These are phyloP conservation scores for Huntiella moniliformis DNA, from an alignment of 2,329 filamentous ascomycete genomes.

Conservation along the genomic window DNA sequence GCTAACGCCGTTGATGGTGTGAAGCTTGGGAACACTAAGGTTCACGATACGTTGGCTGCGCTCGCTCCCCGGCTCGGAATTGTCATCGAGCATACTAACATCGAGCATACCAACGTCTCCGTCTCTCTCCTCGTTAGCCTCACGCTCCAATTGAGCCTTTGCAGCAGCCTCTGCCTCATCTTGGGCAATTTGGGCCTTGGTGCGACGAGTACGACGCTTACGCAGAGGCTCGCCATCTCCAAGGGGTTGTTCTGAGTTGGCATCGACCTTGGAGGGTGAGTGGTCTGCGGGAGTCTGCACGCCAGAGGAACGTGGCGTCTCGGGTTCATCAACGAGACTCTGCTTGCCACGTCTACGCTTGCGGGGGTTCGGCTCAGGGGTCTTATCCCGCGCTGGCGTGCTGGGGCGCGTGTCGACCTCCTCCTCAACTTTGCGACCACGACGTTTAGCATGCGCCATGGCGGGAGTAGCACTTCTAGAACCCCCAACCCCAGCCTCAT, in stretches of 20 bases:
- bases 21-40: constrained; percentile 8
- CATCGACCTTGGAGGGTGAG: constrained; percentile 16
- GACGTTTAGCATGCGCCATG: constrained; percentile 14
- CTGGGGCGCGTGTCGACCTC: constrained; percentile 18
- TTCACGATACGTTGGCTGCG: constrained; percentile 5
- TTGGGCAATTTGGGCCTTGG: constrained; percentile 7
- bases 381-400: constrained; percentile 13
- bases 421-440: constrained; percentile 19
- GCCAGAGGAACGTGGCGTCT: background rate
- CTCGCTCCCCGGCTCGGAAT: constrained; percentile 1
- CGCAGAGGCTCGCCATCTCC: constrained; percentile 20
- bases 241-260: constrained; percentile 26
- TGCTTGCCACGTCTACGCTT: constrained; percentile 10
- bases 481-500: constrained; percentile 24
- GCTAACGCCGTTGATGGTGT: constrained; percentile 2
- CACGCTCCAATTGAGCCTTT: background rate
- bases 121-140: background rate
- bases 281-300: constrained; percentile 17
- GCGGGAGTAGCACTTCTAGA: constrained; percentile 35
- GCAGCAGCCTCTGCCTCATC: constrained; percentile 8
- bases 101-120: background rate
- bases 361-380: constrained; percentile 6
- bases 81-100: background rate
- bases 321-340: background rate
- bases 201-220: constrained; percentile 15